Conservation (phyloP, 306 rosid species). For the Lathyrus sativus region DNA sequence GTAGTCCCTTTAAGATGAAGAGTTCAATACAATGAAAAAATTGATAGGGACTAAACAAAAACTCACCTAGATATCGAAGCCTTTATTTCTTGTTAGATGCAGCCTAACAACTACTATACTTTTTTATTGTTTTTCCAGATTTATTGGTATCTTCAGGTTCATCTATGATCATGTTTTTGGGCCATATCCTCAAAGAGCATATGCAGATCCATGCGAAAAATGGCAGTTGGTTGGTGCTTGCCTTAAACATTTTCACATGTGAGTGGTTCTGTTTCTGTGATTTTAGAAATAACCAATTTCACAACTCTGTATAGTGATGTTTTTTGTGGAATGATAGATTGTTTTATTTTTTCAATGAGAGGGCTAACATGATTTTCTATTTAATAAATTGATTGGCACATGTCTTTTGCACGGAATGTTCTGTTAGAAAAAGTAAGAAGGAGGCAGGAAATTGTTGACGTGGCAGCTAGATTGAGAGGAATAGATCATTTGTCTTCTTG, state of each 20-base stretch:
- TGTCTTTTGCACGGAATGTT: background rate
- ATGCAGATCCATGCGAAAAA: conserved; percentile 81
- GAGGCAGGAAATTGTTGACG: background rate
- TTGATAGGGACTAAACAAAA: conserved; percentile 5
- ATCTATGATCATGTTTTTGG: conserved; percentile 95
- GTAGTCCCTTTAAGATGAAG: background rate
- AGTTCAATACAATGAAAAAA: background rate
- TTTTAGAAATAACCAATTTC: conserved; percentile 34
- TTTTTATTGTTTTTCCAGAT: conserved; percentile 54
- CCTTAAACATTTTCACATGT: conserved; percentile 90
- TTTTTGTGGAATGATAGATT: conserved; percentile 11
- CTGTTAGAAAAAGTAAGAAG: background rate
- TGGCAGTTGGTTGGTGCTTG: conserved; percentile 94
- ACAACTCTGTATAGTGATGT: background rate
- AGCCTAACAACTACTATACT: conserved; percentile 17
- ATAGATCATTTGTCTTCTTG: background rate
- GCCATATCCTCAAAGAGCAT: conserved; percentile 98
- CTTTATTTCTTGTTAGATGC: conserved; percentile 7
- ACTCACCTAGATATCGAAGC: conserved; percentile 10
- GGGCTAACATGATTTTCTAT: conserved; percentile 13
- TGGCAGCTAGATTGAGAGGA: background rate
- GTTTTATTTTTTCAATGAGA: conserved; percentile 13
- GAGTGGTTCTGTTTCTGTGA: conserved; percentile 46
- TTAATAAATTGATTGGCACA: conserved; percentile 11
- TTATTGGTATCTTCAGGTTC: conserved; percentile 91